These are phyloP conservation scores for Quercus phellos DNA, from an alignment of 331 rosid species.

Conservation along the genomic window DNA sequence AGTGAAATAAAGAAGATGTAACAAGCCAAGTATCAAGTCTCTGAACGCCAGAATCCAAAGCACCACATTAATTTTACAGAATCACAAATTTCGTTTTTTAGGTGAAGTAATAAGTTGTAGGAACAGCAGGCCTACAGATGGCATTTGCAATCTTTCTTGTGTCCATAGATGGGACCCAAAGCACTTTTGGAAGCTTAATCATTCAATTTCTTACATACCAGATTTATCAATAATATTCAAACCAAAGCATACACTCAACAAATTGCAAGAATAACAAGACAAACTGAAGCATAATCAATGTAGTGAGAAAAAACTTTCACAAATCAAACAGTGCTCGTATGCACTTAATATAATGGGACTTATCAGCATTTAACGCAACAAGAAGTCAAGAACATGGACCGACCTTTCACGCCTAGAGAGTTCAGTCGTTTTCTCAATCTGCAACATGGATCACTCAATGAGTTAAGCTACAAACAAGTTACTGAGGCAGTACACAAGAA, in stretches of 20 bases:
- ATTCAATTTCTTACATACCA: neutral
- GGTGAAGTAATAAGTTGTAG: neutral
- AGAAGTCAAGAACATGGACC: neutral
- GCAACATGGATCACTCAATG: slow-evolving; percentile 6
- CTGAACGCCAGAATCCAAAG: neutral
- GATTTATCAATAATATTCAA: neutral
- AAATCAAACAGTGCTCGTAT: neutral
- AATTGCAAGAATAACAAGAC: neutral
- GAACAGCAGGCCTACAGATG: neutral
- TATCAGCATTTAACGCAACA: neutral
- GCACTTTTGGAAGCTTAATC: neutral
- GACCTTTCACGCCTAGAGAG: slow-evolving; percentile 80
- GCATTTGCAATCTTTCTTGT: neutral
- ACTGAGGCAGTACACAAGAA: neutral
- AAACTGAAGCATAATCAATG: neutral
- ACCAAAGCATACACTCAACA: neutral
- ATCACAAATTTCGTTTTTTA: neutral
- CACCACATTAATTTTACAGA: neutral
- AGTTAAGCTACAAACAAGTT: neutral
- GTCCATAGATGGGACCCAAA: neutral
- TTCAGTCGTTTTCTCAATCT: slow-evolving; percentile 52
- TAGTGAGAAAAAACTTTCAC: neutral
- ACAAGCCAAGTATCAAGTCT: neutral
- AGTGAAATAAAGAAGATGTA: neutral
- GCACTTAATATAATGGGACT: neutral